Evolutionary conservation across 805 yeast species (phyloP), one percentile per base, ranked within the genome.

Genomic region (Yueomyces sp.): DNA sequence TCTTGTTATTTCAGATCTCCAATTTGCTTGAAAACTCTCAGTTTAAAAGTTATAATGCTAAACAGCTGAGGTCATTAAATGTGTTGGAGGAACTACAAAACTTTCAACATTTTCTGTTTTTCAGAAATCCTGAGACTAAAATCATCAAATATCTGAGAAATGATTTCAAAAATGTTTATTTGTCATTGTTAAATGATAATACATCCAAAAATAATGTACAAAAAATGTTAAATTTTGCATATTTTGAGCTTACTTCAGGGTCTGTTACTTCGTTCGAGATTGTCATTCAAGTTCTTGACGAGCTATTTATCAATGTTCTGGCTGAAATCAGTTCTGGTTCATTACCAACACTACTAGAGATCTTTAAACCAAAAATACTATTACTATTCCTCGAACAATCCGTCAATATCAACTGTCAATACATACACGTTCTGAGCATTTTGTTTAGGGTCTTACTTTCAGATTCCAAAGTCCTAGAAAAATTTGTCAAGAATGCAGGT

Each of bases 291-390:
- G 53, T 62, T 4, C 39, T 65, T 1, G 55, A 61, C 27, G 51
- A 49, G 5, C 50, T 55, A 1, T 55, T 67, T 7, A 50, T 66
- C 29, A 66, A 67, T 36, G 62, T 66, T 6, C 40, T 74, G 5
- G 57, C 65, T 47, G 47, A 69, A 45, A 57, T 72, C 56, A 45
- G 72, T 36, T 50, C 70, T 47, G 74, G 72, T 36, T 54, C 71
- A 29, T 56, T 73, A 60, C 55, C 71, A 60, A 51, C 69, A 60
- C 51, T 72, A 68, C 28, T 40, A 29, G 70, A 77, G 40, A 66
- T 80, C 0, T 66, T 84, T 2, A 73, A 85, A 1, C 68, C 79
- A 4, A 81, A 80, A 53, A 79, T 88, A 82, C 63, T 83, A 7
- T 61, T 83, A 8, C 55, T 82, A 11, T 54, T 82, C 9, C 61